A percentile compares a stretch with the other conserved stretches of the same genome.
Evolutionary conservation across 441 rosid genomes (phyloP).

Genomic region (Hypseocharis bilobata): DNA sequence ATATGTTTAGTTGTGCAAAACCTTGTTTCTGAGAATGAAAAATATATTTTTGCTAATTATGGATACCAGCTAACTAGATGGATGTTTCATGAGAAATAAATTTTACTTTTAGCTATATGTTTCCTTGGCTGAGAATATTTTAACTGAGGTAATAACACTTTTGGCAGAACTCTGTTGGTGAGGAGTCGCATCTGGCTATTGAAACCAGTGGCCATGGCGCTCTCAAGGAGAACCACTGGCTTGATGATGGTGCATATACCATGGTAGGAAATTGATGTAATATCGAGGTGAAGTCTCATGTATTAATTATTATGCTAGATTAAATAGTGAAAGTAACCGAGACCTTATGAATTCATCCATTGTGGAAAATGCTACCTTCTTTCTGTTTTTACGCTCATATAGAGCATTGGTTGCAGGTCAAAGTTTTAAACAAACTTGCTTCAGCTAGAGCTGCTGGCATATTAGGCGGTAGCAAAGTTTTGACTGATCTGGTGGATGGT

Average conservation of each 20-base stretch:
- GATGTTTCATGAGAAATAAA: background rate
- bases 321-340: slow-evolving; percentile 2
- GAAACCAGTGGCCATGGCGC: slow-evolving; percentile 99
- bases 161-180: slow-evolving; percentile 70
- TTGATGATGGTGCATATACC: slow-evolving; percentile 95
- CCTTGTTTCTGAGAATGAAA: background rate
- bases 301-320: background rate
- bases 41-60: no score
- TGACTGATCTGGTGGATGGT: slow-evolving; percentile 74
- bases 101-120: background rate
- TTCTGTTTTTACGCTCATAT: background rate
- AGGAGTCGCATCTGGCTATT: slow-evolving; percentile 86
- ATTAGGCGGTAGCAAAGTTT: slow-evolving; percentile 67
- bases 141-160: slow-evolving; percentile 18
- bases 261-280: slow-evolving; percentile 47
- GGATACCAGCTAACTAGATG: background rate
- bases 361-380: background rate
- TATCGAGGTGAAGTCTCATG: slow-evolving; percentile 4
- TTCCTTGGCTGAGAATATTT: background rate
- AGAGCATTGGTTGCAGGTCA: slow-evolving; percentile 44
- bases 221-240: slow-evolving; percentile 91
- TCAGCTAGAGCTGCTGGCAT: slow-evolving; percentile 71
- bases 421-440: slow-evolving; percentile 82
- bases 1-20: background rate
- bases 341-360: background rate